These are phyloP conservation scores for Ophiostoma novo-ulmi DNA, from an alignment of 2,329 filamentous ascomycete species.

Conservation along the genomic window DNA sequence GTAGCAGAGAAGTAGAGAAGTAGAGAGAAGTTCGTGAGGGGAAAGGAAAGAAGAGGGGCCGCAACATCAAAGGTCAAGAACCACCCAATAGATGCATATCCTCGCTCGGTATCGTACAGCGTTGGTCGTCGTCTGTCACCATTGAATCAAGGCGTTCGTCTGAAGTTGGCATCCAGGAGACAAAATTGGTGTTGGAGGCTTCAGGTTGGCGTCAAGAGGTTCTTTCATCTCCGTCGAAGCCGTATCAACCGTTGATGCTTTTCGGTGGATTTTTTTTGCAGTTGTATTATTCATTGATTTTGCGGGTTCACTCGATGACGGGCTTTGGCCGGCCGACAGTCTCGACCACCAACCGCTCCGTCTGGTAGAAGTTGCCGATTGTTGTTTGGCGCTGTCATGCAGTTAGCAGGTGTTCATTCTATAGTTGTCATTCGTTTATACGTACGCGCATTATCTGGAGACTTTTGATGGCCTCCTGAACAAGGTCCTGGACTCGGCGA, in stretches of 20 bases:
- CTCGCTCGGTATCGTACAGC: not conserved
- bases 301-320: not conserved
- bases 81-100: not conserved
- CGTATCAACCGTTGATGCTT: not conserved
- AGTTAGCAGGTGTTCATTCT: conserved; percentile 10
- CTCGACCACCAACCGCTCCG: conserved; percentile 88
- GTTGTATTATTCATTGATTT: not conserved
- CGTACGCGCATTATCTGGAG: conserved; percentile 83
- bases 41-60: too few relatives aligned
- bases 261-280: not conserved
- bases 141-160: not conserved
- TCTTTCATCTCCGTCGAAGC: not conserved
- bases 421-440: not conserved
- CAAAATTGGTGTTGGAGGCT: too few relatives aligned
- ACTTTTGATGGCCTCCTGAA: conserved; percentile 83
- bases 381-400: conserved; percentile 71
- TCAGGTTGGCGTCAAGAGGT: not conserved
- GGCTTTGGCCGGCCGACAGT: conserved; percentile 19
- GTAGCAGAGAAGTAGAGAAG: not conserved
- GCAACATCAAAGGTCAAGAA: too few relatives aligned
- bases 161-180: not conserved
- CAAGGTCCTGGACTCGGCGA: conserved; percentile 74
- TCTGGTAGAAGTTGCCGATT: conserved; percentile 89
- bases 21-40: not conserved
- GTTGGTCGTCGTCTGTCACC: not conserved